phyloP scores from a whole-genome alignment of 1,284 basidiomycete genomes.

The Rhodotorula sp. region DNA sequence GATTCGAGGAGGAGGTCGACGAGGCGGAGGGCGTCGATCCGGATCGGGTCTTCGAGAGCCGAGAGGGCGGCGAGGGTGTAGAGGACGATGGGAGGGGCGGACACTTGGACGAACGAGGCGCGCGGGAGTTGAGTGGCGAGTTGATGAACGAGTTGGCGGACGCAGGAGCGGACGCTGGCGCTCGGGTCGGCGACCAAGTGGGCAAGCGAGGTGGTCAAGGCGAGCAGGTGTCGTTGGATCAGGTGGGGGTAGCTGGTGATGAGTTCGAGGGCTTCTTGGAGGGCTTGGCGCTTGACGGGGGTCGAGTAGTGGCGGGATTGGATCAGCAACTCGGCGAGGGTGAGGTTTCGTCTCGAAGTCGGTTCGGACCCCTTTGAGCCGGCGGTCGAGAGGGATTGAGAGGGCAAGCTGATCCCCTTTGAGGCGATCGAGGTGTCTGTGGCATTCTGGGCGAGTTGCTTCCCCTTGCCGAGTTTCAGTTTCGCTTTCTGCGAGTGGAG shows the following conservation, averaged over 20 bases:
- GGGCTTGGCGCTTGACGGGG: conserved; percentile 62
- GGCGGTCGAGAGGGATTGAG: conserved; percentile 67
- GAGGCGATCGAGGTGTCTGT: conserved; percentile 84
- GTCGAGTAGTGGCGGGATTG: conserved; percentile 82
- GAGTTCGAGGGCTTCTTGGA: conserved; percentile 32
- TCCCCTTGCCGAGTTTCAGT: conserved; percentile 93
- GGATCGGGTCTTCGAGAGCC: conserved; percentile 90
- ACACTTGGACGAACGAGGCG: conserved; percentile 36
- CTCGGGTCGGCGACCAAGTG: conserved; percentile 32
- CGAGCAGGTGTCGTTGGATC: conserved; percentile 29
- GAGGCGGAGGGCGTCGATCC: conserved; percentile 82
- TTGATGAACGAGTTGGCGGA: conserved; percentile 3
- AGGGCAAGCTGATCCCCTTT: conserved; percentile 77
- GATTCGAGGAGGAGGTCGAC: conserved; percentile 77
- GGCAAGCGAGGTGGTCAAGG: conserved; percentile 19
- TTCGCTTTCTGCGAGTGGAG: conserved; percentile 85
- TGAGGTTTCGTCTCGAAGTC: conserved; percentile 71
- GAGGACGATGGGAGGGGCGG: conserved; percentile 58
- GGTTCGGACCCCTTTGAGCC: conserved; percentile 50
- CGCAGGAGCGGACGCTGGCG: conserved; percentile 1
- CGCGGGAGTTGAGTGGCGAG: conserved; percentile 14
- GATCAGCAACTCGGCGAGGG: conserved; percentile 71
- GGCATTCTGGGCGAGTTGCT: conserved; percentile 74
- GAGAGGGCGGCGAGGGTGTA: conserved; percentile 88
- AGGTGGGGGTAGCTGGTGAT: conserved; percentile 23